Conservation (phyloP, 2,329 filamentous ascomycete species). For the Calonectria fujianensis region DNA sequence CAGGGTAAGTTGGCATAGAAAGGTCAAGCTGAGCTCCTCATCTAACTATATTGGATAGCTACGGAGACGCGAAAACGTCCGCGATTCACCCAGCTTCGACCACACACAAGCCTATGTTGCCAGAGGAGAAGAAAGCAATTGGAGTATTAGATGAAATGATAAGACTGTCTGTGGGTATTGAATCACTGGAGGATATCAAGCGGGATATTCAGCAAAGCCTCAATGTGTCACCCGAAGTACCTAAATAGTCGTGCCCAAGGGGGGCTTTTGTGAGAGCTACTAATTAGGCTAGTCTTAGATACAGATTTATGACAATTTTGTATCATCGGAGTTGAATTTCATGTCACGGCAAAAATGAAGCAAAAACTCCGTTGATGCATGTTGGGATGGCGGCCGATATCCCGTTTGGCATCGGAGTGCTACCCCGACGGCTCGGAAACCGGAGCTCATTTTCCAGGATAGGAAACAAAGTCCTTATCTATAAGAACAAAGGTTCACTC, state of each 20-base stretch:
- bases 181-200: neutral
- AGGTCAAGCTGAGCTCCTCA: too few species aligned
- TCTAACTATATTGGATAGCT: neutral
- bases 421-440: neutral
- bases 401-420: neutral
- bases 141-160: conserved; percentile 4
- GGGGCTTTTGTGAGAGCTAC: neutral
- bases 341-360: neutral
- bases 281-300: neutral
- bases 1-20: neutral
- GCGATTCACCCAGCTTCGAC: conserved; percentile 4
- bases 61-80: neutral
- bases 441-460: neutral
- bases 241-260: neutral
- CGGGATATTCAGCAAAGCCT: conserved; percentile 2
- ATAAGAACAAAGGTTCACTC: neutral
- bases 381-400: neutral
- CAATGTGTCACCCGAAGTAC: neutral
- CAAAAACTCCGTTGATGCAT: neutral
- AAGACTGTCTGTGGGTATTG: neutral
- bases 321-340: neutral
- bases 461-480: neutral
- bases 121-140: neutral
- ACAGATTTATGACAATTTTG: neutral
- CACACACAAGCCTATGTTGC: neutral